Percentiles rank a stretch among this genome's conserved stretches.
Evolutionary conservation across 176 grass and related monocot genomes (phyloP).

Genomic region (Ensete glaucum): DNA sequence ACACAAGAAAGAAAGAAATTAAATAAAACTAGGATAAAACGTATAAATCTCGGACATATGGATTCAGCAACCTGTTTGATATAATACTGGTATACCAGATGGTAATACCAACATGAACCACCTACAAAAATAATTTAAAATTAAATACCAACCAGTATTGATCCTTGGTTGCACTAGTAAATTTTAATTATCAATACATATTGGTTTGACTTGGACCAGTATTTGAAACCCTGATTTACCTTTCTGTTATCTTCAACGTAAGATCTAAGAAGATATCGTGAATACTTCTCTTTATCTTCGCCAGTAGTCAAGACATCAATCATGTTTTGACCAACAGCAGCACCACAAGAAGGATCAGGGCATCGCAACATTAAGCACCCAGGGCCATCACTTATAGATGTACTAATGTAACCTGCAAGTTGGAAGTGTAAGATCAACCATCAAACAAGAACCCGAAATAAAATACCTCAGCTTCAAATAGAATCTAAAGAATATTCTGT

Average conservation of each 20-base stretch:
- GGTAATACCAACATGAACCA: too few species aligned
- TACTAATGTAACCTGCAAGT: constrained; percentile 81
- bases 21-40: too few species aligned
- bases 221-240: constrained; percentile 21
- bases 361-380: constrained; percentile 97
- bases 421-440: background rate
- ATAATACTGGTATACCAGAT: too few species aligned
- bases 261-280: constrained; percentile 78
- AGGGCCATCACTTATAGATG: constrained; percentile 97
- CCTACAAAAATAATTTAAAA: too few species aligned
- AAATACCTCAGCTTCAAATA: background rate
- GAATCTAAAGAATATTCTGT: too few species aligned
- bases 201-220: too few species aligned
- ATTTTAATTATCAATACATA: too few species aligned
- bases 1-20: too few species aligned
- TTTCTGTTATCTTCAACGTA: constrained; percentile 99
- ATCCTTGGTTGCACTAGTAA: too few species aligned
- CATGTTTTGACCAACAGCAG: constrained; percentile 85
- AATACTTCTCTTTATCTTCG: constrained; percentile 81
- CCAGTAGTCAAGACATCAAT: constrained; percentile 49
- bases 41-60: too few species aligned
- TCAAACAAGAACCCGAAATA: background rate
- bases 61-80: too few species aligned
- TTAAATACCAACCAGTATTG: too few species aligned
- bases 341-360: constrained; percentile 84